phyloP scores from a whole-genome alignment of 805 yeast species.

The Saccharomycopsis sp. region DNA sequence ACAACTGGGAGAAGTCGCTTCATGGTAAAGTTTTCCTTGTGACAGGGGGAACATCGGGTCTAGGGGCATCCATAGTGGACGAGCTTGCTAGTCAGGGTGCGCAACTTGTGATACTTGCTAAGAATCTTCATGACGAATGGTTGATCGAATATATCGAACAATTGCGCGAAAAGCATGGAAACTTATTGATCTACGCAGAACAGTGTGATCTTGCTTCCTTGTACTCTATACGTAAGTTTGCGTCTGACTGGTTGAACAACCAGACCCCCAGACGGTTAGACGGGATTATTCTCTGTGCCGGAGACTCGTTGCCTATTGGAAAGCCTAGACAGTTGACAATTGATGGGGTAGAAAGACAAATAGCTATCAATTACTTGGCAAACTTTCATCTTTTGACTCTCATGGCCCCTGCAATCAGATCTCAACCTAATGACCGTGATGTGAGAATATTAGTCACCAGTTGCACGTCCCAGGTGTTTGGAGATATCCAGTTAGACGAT shows the following conservation, averaged over 20 bases:
- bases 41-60: slow-evolving; percentile 92
- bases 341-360: slow-evolving; percentile 85
- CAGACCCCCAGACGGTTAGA: slow-evolving; percentile 87
- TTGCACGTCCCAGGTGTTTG: slow-evolving; percentile 74
- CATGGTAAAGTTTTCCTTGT: slow-evolving; percentile 82
- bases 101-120: slow-evolving; percentile 67
- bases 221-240: slow-evolving; percentile 76
- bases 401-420: slow-evolving; percentile 73
- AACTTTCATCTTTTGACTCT: slow-evolving; percentile 77
- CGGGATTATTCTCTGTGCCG: slow-evolving; percentile 84
- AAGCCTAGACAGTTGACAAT: slow-evolving; percentile 53
- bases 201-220: slow-evolving; percentile 74
- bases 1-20: slow-evolving; percentile 88
- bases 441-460: slow-evolving; percentile 75
- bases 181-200: slow-evolving; percentile 83
- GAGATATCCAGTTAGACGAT: slow-evolving; percentile 53
- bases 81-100: slow-evolving; percentile 82
- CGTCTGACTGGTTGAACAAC: slow-evolving; percentile 90
- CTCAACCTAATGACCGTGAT: slow-evolving; percentile 93
- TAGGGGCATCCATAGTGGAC: slow-evolving; percentile 70
- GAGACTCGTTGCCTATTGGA: slow-evolving; percentile 69
- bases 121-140: slow-evolving; percentile 66
- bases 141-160: slow-evolving; percentile 72
- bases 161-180: slow-evolving; percentile 60
- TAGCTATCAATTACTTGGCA: slow-evolving; percentile 74